Evolutionary conservation across 371 early-diverging fungal species (phyloP).

Genomic region (Mortierella sp.): DNA sequence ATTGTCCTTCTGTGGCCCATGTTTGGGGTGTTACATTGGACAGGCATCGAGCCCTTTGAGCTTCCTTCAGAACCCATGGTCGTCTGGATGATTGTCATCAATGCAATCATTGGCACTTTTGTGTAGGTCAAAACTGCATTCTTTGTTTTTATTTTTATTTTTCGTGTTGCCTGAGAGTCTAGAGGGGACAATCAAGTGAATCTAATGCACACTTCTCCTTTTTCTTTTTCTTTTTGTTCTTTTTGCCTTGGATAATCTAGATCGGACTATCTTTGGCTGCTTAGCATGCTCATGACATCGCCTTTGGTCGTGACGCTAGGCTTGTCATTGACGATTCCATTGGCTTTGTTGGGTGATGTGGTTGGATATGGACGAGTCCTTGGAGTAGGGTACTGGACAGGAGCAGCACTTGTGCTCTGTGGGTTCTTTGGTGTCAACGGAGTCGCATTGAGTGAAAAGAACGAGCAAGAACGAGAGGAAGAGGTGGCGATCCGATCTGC

Average conservation of each 20-base stretch:
- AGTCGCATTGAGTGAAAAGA: background rate
- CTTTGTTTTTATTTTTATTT: too few species aligned
- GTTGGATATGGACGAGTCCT: constrained; percentile 65
- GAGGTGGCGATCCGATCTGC: constrained; percentile 23
- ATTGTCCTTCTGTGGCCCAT: constrained; percentile 71
- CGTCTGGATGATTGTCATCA: constrained; percentile 68
- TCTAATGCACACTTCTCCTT: background rate
- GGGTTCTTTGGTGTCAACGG: constrained; percentile 70
- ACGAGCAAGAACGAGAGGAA: constrained; percentile 7
- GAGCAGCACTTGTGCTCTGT: constrained; percentile 65
- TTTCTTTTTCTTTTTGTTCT: background rate
- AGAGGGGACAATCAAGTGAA: background rate
- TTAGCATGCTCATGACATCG: constrained; percentile 78
- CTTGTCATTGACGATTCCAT: constrained; percentile 77
- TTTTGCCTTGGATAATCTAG: background rate
- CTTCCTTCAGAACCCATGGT: constrained; percentile 60
- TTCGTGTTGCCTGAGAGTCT: background rate
- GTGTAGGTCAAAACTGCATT: constrained; percentile 18
- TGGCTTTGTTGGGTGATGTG: constrained; percentile 75
- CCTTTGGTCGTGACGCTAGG: constrained; percentile 81
- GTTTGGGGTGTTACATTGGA: constrained; percentile 63
- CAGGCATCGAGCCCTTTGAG: constrained; percentile 70
- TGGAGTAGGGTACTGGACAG: constrained; percentile 62
- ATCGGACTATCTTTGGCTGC: constrained; percentile 81
- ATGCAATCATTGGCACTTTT: constrained; percentile 79